Conservation (phyloP, 73 alveolate genomes). For the Paramecium primaurelia region DNA sequence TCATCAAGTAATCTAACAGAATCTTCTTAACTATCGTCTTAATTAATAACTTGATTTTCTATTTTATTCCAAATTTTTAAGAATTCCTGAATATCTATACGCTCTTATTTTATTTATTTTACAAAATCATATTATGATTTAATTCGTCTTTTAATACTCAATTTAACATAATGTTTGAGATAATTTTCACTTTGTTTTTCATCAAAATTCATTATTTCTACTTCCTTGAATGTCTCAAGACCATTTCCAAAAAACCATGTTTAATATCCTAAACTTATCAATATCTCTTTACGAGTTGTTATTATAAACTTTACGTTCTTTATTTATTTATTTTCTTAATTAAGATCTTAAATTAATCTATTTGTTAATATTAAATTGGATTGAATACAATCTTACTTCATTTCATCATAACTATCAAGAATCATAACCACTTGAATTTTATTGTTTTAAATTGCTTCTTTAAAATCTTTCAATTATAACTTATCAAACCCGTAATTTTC, state of each 20-base stretch:
- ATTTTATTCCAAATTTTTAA: neutral
- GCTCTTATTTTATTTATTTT: neutral
- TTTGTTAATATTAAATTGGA: neutral
- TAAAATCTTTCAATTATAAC: neutral
- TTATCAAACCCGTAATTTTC: neutral
- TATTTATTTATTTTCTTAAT: neutral
- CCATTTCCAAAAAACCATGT: neutral
- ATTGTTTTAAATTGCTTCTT: neutral
- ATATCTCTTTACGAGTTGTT: neutral
- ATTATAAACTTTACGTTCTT: neutral
- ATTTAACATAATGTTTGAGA: neutral
- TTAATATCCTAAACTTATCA: neutral
- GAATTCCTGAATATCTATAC: neutral
- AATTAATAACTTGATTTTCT: neutral
- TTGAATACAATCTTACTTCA: neutral
- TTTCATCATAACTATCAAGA: conserved; percentile 2
- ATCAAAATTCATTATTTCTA: neutral
- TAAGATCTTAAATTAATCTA: neutral
- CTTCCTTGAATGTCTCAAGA: neutral
- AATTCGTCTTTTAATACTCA: neutral
- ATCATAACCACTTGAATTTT: neutral
- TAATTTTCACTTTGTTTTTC: neutral
- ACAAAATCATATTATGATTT: neutral
- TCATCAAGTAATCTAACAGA: neutral
- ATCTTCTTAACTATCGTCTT: neutral